Evolutionary conservation across 306 rosid genomes (phyloP).

Genomic region (Dalbergia oliveri): DNA sequence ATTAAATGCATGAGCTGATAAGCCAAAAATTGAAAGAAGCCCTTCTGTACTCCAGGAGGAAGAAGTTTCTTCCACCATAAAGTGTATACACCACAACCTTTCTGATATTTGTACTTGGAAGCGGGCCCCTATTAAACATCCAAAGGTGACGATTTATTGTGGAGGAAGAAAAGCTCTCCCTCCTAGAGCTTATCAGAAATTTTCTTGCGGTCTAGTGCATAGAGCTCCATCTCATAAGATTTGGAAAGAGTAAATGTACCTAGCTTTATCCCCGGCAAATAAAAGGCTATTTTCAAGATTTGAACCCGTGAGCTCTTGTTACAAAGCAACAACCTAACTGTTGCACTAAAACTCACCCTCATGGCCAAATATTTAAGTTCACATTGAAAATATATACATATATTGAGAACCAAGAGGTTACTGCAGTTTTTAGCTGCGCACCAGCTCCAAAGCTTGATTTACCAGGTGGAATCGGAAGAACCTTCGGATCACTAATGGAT

Average conservation of each 20-base stretch:
- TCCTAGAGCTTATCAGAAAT: too few relatives aligned
- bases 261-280: background rate
- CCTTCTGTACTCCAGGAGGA: too few relatives aligned
- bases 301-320: background rate
- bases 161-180: too few relatives aligned
- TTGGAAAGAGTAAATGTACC: background rate
- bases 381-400: background rate
- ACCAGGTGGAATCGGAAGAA: slow-evolving; percentile 86
- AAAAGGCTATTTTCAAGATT: background rate
- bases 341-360: background rate
- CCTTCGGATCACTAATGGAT: slow-evolving; percentile 84
- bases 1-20: background rate
- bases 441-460: slow-evolving; percentile 92
- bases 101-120: too few relatives aligned
- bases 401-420: slow-evolving; percentile 48
- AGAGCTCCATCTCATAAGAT: background rate
- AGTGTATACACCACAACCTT: too few relatives aligned
- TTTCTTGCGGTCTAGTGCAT: background rate
- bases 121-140: too few relatives aligned
- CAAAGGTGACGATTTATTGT: too few relatives aligned
- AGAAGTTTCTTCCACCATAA: too few relatives aligned
- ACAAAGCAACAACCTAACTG: background rate
- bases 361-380: background rate
- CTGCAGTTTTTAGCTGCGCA: slow-evolving; percentile 92
- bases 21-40: too few relatives aligned